Evolutionary conservation across 805 yeast species (phyloP).

Genomic region (Wickerhamiella bombiphila): DNA sequence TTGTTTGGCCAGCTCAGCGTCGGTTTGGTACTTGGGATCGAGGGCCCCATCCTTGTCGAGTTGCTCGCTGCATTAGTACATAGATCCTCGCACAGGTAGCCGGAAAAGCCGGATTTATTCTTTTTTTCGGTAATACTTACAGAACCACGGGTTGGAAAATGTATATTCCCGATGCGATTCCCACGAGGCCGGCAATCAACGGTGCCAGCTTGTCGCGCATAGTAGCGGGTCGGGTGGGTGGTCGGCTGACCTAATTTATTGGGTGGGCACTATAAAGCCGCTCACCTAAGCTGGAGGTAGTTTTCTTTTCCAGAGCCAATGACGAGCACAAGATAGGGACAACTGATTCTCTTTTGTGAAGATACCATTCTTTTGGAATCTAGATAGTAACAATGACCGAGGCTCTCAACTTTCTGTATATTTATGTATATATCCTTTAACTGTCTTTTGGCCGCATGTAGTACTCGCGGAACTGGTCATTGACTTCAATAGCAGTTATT

Average conservation of each 20-base stretch:
- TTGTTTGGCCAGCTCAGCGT: slow-evolving; percentile 9
- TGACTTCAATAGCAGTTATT: slow-evolving; percentile 34
- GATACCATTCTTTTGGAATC: slow-evolving; percentile 19
- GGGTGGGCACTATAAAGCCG: neutral
- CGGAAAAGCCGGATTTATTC: too few relatives aligned
- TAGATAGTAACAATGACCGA: slow-evolving; percentile 22
- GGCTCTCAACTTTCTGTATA: slow-evolving; percentile 7
- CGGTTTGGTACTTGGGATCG: slow-evolving; percentile 16
- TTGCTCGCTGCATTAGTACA: slow-evolving; percentile 7
- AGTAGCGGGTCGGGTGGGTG: neutral
- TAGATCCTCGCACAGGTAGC: too few relatives aligned
- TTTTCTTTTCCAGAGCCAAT: slow-evolving; percentile 11
- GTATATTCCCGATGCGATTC: slow-evolving; percentile 17
- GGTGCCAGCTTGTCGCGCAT: slow-evolving; percentile 15
- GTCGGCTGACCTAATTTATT: neutral
- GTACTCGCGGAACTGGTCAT: slow-evolving; percentile 51
- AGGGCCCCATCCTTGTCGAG: slow-evolving; percentile 19
- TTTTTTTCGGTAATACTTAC: slow-evolving; percentile 12
- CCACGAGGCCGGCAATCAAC: slow-evolving; percentile 14
- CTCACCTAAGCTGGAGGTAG: neutral
- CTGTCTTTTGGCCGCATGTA: slow-evolving; percentile 32
- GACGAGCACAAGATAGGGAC: slow-evolving; percentile 26
- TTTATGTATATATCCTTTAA: neutral
- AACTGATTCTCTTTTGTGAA: slow-evolving; percentile 21
- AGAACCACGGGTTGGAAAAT: slow-evolving; percentile 19